These are phyloP conservation scores for Yarrowia alimentaria DNA, from an alignment of 805 yeast species.

Conservation along the genomic window DNA sequence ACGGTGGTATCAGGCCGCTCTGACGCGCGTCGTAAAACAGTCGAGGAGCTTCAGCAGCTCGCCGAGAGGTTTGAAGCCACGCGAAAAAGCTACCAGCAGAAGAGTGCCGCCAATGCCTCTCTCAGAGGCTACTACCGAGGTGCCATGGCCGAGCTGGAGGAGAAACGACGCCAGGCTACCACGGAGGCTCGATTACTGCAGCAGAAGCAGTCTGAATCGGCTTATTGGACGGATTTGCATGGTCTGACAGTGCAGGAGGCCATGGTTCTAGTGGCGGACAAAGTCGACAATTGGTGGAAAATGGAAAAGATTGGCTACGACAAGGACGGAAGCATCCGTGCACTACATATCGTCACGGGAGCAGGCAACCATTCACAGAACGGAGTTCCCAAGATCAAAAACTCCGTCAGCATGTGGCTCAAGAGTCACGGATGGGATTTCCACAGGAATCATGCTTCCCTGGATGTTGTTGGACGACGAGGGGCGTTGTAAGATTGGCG, in stretches of 20 bases:
- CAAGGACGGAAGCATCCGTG: background rate
- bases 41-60: constrained; percentile 5
- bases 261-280: background rate
- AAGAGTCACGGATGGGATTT: constrained; percentile 26
- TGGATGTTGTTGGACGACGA: background rate
- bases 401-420: constrained; percentile 28
- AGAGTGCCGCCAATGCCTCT: constrained; percentile 1
- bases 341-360: constrained; percentile 30
- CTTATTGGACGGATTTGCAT: constrained; percentile 8
- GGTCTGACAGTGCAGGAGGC: constrained; percentile 23
- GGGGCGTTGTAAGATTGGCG: background rate
- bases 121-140: constrained; percentile 18
- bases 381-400: constrained; percentile 30
- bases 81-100: constrained; percentile 7
- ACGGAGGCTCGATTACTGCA: constrained; percentile 9
- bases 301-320: background rate
- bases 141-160: constrained; percentile 15
- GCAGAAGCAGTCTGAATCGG: background rate
- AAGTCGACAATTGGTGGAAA: constrained; percentile 16
- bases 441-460: constrained; percentile 3
- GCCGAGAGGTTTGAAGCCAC: constrained; percentile 10
- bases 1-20: constrained; percentile 4
- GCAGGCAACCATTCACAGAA: constrained; percentile 31
- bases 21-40: constrained; percentile 7
- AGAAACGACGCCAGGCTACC: constrained; percentile 6